A percentile compares a stretch with the other conserved stretches of the same genome.
phyloP scores from a whole-genome alignment of 1,139 yeast genomes.

The Suhomyces chickasaworum region DNA sequence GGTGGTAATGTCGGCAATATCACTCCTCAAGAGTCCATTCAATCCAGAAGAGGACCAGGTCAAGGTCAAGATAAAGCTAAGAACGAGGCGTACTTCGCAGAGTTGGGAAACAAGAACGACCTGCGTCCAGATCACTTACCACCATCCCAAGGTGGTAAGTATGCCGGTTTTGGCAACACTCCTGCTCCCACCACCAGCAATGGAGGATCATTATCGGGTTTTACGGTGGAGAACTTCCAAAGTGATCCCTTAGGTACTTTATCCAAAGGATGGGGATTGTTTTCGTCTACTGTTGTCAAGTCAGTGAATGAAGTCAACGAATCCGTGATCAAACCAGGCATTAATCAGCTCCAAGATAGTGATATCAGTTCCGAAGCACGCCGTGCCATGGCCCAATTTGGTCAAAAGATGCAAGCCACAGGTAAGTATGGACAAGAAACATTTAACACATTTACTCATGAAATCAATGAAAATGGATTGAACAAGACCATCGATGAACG shows the following conservation, averaged over 20 bases:
- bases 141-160: constrained; percentile 94
- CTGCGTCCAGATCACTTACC: constrained; percentile 76
- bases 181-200: constrained; percentile 47
- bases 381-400: constrained; percentile 93
- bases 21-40: constrained; percentile 36
- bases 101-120: constrained; percentile 72
- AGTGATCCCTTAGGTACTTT: constrained; percentile 87
- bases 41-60: constrained; percentile 44
- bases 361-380: constrained; percentile 80
- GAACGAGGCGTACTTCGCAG: constrained; percentile 82
- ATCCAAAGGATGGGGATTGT: constrained; percentile 91
- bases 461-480: constrained; percentile 36
- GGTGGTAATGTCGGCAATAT: constrained; percentile 22
- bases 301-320: constrained; percentile 86
- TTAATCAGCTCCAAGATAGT: constrained; percentile 77
- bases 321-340: constrained; percentile 83
- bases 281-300: constrained; percentile 79
- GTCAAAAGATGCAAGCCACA: constrained; percentile 89
- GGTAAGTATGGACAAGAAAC: constrained; percentile 71
- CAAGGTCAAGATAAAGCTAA: constrained; percentile 48
- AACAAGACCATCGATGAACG: constrained; percentile 40
- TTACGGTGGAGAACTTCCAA: constrained; percentile 77
- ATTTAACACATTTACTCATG: constrained; percentile 62
- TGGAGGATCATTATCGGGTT: constrained; percentile 51
- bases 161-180: constrained; percentile 86